Evolutionary conservation across 2,329 filamentous ascomycete genomes (phyloP).

Genomic region (Ascochyta lentis): DNA sequence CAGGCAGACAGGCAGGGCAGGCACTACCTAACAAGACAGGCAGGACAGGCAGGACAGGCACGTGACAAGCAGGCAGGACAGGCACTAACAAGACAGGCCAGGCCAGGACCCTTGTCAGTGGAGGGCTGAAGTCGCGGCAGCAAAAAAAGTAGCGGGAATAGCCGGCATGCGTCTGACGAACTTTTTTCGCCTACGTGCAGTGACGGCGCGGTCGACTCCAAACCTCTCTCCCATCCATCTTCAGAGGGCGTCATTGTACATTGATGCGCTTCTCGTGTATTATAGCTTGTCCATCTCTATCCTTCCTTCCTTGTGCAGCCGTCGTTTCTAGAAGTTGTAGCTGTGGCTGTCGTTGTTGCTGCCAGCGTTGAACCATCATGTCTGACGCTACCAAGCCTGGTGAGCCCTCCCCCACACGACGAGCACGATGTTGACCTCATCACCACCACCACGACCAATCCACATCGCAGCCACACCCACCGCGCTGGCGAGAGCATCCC

Average conservation of each 20-base stretch:
- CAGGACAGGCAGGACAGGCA: too few relatives aligned
- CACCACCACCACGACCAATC: too few relatives aligned
- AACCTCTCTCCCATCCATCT: constrained; percentile 17
- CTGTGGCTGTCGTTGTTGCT: neutral
- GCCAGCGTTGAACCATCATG: constrained; percentile 8
- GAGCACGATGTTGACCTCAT: neutral
- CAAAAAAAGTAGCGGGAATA: constrained; percentile 10
- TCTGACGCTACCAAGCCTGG: constrained; percentile 49
- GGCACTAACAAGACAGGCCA: too few relatives aligned
- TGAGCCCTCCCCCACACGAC: constrained; percentile 34
- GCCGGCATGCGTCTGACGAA: constrained; percentile 8
- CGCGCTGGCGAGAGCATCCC: neutral
- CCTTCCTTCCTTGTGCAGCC: constrained; percentile 34
- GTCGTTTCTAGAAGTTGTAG: constrained; percentile 19
- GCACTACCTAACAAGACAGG: too few relatives aligned
- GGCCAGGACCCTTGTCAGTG: constrained; percentile 3
- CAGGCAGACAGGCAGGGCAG: too few relatives aligned
- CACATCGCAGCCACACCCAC: too few relatives aligned
- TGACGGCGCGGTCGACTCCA: constrained; percentile 1
- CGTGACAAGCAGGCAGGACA: too few relatives aligned
- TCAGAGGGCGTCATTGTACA: constrained; percentile 38
- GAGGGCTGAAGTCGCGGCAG: too few relatives aligned
- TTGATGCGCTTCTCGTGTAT: constrained; percentile 45
- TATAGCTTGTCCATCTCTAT: constrained; percentile 25
- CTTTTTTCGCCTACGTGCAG: constrained; percentile 14